Conservation (phyloP, 371 early-diverging fungal species). For the Blastocladiella emersonii region DNA sequence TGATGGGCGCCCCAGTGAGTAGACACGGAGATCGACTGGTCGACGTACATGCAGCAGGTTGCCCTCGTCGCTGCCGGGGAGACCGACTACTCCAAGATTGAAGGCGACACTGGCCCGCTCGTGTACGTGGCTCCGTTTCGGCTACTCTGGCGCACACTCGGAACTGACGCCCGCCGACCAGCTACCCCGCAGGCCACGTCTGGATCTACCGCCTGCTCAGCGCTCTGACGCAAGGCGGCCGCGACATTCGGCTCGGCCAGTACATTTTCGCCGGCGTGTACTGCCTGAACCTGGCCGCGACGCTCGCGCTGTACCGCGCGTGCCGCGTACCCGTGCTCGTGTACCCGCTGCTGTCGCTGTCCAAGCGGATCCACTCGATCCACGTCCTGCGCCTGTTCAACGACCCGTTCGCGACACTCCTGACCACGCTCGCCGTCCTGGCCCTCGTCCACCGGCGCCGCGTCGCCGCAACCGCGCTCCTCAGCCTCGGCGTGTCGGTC, state of each 20-base stretch:
- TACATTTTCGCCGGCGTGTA: constrained; percentile 65
- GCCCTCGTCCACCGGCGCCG: constrained; percentile 39
- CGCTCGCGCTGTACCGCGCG: constrained; percentile 46
- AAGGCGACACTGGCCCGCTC: constrained; percentile 86
- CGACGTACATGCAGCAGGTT: constrained; percentile 86
- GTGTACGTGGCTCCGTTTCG: constrained; percentile 40
- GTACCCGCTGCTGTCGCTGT: constrained; percentile 44
- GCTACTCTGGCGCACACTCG: background rate
- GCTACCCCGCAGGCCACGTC: constrained; percentile 89
- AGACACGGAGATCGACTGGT: constrained; percentile 93
- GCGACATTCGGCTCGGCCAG: constrained; percentile 55
- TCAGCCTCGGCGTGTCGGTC: constrained; percentile 60
- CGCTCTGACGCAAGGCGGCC: constrained; percentile 51
- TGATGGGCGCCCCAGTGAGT: too few relatives aligned
- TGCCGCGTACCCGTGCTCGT: constrained; percentile 37
- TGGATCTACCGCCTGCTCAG: constrained; percentile 63
- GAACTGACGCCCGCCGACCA: constrained; percentile 9
- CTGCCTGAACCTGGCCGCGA: constrained; percentile 40
- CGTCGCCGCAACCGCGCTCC: constrained; percentile 38
- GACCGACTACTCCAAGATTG: constrained; percentile 56
- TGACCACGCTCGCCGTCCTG: constrained; percentile 45
- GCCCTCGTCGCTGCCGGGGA: constrained; percentile 60
- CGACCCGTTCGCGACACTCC: constrained; percentile 75
- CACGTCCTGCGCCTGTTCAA: constrained; percentile 81
- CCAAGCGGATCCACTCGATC: constrained; percentile 78